phyloP scores from a whole-genome alignment of 768 basidiomycete species.

The Boletus rubescentipes region DNA sequence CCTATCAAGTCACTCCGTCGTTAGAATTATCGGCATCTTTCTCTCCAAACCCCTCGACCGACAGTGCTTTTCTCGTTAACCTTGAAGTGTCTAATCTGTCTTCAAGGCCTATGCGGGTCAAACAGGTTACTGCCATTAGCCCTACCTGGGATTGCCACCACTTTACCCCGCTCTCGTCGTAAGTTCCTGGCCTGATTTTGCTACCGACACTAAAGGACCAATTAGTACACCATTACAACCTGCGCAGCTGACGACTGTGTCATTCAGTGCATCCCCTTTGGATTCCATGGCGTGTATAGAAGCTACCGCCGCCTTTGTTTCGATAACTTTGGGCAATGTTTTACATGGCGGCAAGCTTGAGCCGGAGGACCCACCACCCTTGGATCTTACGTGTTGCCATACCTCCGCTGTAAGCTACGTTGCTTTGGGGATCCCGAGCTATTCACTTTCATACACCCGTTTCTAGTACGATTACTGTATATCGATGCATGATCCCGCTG shows the following conservation, averaged over 20 bases:
- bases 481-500: conserved; percentile 20
- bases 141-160: conserved; percentile 62
- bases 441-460: neutral
- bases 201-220: conserved; percentile 4
- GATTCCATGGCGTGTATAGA: conserved; percentile 35
- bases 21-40: conserved; percentile 52
- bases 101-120: conserved; percentile 44
- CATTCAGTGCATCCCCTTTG: conserved; percentile 44
- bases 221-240: conserved; percentile 46
- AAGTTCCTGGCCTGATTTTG: conserved; percentile 26
- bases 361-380: conserved; percentile 46
- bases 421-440: neutral
- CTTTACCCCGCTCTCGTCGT: conserved; percentile 41
- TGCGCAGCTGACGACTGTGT: conserved; percentile 46
- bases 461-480: conserved; percentile 13
- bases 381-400: conserved; percentile 53
- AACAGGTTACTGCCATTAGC: conserved; percentile 64
- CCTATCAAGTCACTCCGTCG: conserved; percentile 60
- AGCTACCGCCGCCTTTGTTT: conserved; percentile 51
- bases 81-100: conserved; percentile 56
- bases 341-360: conserved; percentile 47
- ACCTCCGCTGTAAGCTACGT: conserved; percentile 41
- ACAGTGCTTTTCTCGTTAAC: conserved; percentile 51
- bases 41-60: conserved; percentile 48
- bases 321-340: conserved; percentile 48